Evolutionary conservation across 805 yeast species (phyloP), one percentile per base, ranked within the genome.

Genomic region (Candida ortonii): DNA sequence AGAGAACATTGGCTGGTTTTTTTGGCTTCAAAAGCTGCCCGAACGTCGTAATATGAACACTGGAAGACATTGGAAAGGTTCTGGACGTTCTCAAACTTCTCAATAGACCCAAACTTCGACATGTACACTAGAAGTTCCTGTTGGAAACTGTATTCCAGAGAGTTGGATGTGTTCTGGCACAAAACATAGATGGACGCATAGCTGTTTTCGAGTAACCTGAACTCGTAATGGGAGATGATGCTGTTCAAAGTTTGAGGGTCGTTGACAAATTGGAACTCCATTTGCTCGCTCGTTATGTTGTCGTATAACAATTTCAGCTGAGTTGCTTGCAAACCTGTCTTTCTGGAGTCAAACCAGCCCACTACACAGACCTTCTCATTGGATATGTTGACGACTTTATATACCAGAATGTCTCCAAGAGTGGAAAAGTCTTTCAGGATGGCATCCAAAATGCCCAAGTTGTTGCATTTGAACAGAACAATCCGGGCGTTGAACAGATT

Each of bases 31-130:
- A 62, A 57, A 2, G 68, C 55, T 13, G 61, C 50, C 25, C 68
- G 50, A 15, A 63, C 42, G 36, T 64, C 67, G 34, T 41, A 62
- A 39, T 49, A 64, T 13, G 53, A 55, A 29, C 67, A 60, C 24
- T 47, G 32, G 29, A 53, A 57, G 15, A 34, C 36, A 7, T 36
- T 28, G 6, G 39, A 28, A 6, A 34, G 10, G 11, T 34, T 25
- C 0, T 33, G 27, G 12, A 48, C 33, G 20, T 32, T 22, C 16
- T 43, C 42, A 6, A 55, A 38, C 6, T 34, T 22, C 9, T 40
- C 43, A 9, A 49, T 34, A 22, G 40, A 42, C 9, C 62, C 61
- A 45, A 46, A 53, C 30, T 37, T 49, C 10, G 44, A 30, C 28
- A 57, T 31, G 16, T 45, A 41, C 12, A 41, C 30, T 22, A 35